A percentile compares a stretch with the other conserved stretches of the same genome.
phyloP scores from a whole-genome alignment of 1,284 basidiomycete genomes.

The Rhodotorula sp. region DNA sequence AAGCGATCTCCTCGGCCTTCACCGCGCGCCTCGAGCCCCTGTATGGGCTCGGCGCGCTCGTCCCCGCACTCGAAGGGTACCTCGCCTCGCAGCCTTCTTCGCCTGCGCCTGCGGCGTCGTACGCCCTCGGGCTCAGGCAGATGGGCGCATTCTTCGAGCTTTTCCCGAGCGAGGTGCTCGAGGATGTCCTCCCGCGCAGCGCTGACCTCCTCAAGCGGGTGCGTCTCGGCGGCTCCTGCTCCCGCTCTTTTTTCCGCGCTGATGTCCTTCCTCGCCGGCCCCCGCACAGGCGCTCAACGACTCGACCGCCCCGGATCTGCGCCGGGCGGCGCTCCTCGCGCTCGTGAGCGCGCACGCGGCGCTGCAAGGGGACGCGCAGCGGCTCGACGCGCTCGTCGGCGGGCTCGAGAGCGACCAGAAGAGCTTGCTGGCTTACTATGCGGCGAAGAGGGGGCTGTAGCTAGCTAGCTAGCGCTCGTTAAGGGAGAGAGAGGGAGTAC shows the following conservation, averaged over 20 bases:
- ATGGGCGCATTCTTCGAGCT: conserved; percentile 75
- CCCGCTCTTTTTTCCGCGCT: background rate
- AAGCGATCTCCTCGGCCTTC: conserved; percentile 51
- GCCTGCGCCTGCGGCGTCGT: conserved; percentile 52
- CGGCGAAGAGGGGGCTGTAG: background rate
- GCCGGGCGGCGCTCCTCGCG: conserved; percentile 73
- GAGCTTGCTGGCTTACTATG: conserved; percentile 23
- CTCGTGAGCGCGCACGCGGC: conserved; percentile 78
- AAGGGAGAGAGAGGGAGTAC: background rate
- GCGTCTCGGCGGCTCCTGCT: conserved; percentile 45
- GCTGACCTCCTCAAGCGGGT: conserved; percentile 68
- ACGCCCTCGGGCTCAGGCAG: conserved; percentile 76
- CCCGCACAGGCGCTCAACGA: conserved; percentile 67
- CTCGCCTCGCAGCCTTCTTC: conserved; percentile 58
- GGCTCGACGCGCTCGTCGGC: conserved; percentile 72
- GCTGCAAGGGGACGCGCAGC: conserved; percentile 68
- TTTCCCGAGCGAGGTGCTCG: conserved; percentile 74
- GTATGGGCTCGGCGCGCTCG: conserved; percentile 76
- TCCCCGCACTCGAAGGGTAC: conserved; percentile 67
- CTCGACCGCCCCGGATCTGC: conserved; percentile 67
- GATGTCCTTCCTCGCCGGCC: background rate
- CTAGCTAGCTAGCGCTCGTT: background rate
- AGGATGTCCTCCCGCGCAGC: conserved; percentile 76
- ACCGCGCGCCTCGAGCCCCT: conserved; percentile 71
- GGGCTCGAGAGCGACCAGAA: conserved; percentile 63